A percentile compares a stretch with the other conserved stretches of the same genome.
These are phyloP conservation scores for Pleurostoma richardsiae DNA, from an alignment of 2,329 filamentous ascomycete genomes.

Conservation along the genomic window DNA sequence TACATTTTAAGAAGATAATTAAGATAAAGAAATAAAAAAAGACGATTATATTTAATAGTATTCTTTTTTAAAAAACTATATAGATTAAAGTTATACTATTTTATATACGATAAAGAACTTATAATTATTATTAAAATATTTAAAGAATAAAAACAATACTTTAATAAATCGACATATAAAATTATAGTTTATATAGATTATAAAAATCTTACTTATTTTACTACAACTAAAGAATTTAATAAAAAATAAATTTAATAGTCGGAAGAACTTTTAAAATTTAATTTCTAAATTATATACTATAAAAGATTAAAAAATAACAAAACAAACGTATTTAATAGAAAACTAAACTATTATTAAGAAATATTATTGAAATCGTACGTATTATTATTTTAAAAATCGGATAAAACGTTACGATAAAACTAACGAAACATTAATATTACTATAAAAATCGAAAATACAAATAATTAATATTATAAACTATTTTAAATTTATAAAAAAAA, in stretches of 20 bases:
- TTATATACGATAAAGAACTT: constrained; percentile 19
- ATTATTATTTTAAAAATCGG: background rate
- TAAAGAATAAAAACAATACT: constrained; percentile 17
- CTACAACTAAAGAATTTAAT: constrained; percentile 16
- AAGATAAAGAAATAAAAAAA: constrained; percentile 7
- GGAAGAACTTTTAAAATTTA: constrained; percentile 13
- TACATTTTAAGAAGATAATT: constrained; percentile 11
- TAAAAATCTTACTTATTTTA: constrained; percentile 21
- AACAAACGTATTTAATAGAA: constrained; percentile 11
- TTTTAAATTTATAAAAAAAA: background rate
- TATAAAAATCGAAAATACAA: background rate
- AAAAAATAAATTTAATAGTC: constrained; percentile 16
- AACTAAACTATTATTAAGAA: background rate
- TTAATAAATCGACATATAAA: constrained; percentile 8
- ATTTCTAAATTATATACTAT: constrained; percentile 18
- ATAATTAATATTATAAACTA: background rate
- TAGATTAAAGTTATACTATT: constrained; percentile 14
- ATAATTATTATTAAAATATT: constrained; percentile 15
- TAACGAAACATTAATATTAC: background rate
- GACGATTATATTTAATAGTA: constrained; percentile 1
- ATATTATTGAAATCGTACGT: background rate
- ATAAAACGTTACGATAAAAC: background rate
- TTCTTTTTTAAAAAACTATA: constrained; percentile 12
- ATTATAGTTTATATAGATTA: constrained; percentile 14
- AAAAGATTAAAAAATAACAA: constrained; percentile 9